Percentiles rank a stretch among this genome's conserved stretches.
Evolutionary conservation across 225 moss, liverwort and hornwort genomes (phyloP).

Genomic region (Bryoerythrophyllum caledonicum): DNA sequence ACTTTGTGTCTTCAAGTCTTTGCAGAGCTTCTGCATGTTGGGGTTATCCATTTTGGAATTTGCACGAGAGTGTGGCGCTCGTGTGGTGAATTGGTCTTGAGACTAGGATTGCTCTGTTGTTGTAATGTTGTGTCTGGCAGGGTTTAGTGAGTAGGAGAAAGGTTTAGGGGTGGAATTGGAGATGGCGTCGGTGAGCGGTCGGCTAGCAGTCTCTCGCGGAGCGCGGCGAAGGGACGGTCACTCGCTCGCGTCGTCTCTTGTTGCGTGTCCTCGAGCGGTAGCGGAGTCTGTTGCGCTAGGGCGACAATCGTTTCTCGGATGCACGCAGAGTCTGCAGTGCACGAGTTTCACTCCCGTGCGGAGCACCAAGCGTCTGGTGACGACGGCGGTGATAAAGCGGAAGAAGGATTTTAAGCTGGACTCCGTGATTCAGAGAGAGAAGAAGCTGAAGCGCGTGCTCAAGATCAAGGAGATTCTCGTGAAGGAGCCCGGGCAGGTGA

Average conservation of each 20-base stretch:
- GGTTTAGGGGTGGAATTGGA: not conserved
- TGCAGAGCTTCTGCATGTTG: not conserved
- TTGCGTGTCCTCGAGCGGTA: conserved; percentile 4
- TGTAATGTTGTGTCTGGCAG: not conserved
- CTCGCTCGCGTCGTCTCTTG: conserved; percentile 15
- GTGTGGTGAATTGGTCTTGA: too few species aligned
- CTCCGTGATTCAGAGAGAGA: conserved; percentile 78
- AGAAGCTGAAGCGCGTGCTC: conserved; percentile 75
- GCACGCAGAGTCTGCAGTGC: conserved; percentile 24
- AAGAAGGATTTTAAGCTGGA: conserved; percentile 78
- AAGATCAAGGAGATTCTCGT: conserved; percentile 84
- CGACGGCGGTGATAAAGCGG: conserved; percentile 61
- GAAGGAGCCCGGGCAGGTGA: conserved; percentile 76
- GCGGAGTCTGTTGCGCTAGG: conserved; percentile 19
- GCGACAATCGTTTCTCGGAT: conserved; percentile 40
- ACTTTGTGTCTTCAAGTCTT: not conserved
- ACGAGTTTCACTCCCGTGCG: not conserved
- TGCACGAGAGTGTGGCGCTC: not conserved
- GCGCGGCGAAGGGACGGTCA: not conserved
- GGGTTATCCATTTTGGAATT: not conserved
- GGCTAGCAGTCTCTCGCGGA: conserved; percentile 3
- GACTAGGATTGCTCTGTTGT: not conserved
- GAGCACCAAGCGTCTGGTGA: conserved; percentile 12
- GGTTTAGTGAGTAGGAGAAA: conserved; percentile 12
- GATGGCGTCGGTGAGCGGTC: conserved; percentile 29